Evolutionary conservation across 495 filamentous ascomycete genomes (phyloP), one percentile per base, ranked within the genome.

Genomic region (Cercophora newfieldiana): DNA sequence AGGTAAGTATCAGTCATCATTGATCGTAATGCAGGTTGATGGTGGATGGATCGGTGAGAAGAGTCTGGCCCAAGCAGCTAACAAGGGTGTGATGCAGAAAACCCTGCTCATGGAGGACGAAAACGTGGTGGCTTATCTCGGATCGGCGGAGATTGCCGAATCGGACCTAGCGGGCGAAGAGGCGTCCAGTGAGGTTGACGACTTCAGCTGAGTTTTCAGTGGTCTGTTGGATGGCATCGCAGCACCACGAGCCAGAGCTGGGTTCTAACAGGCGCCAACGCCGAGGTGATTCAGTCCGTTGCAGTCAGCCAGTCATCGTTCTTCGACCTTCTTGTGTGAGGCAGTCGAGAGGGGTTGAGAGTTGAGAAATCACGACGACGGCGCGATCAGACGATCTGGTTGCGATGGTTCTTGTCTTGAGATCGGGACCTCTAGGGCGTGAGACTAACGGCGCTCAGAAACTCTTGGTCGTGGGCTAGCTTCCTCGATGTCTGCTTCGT

Each of bases 1-100:
- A 91, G 87, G 91, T 93, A 72, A 80, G 79, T 53, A 19, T 48
- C 53, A 33, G 24, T 47, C 24, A 55, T 31, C 48, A 29, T 16
- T 14, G 30, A 59, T 26, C 31, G 57, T 18, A 21, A 21, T 26
- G 26, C 18, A 49, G 24, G 12, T 24, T 44, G 25, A 21, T 65
- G n/a, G 28, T 19, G 55, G 12, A 31, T 25, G 29, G 7, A n/a
- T 30, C 18, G 19, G 16, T 47, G 16, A 19, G 22, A 28, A 33
- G 37, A 33, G 25, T 59, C 48, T 50, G 28, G 47, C 30, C 4
- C 24, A 48, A 30, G 37, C 3, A 30, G 55, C 78, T 80, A 66
- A 77, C 68, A 69, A 55, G 30, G 33, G 58, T 19, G 59, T 51
- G 33, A 49, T 68, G 61, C 71, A 83, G 81, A 79, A 63, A 68